Evolutionary conservation across 2,329 filamentous ascomycete species (phyloP), one percentile per base, ranked within the genome.

Genomic region (Xylariaceae sp.): DNA sequence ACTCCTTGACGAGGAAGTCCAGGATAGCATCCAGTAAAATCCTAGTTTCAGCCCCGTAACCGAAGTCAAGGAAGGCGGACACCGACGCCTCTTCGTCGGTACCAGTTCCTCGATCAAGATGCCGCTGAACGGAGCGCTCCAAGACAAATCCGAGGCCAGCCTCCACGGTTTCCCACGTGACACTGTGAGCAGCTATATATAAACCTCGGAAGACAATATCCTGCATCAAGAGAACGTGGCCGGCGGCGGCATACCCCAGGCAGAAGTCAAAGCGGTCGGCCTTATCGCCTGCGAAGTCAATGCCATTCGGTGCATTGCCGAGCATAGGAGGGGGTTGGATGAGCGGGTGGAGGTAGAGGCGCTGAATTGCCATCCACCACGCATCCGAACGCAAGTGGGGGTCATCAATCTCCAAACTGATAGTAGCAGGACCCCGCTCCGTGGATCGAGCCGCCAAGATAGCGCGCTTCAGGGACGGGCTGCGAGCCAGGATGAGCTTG

Each of bases 161-260:
- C 49, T 83, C 77, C 11, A 85, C 49, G 0, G 75, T 84, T 36
- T 76, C 67, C 80, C 80, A 85, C 43, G 67, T 69, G 29, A 85
- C 53, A 4, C 78, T 66, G 36, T 70, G 67, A 24, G 70, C 65
- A 2, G 78, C 78, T 44, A 83, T 69, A 33, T 78, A 72, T 17
- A 82, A 62, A 24, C 79, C 81, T 24, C 76, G 72, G 31, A 68
- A 60, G 9, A 73, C 64, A 17, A 85, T 69, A 16, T 70, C 68
- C 2, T 64, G 66, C 54, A 81, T 71, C 28, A 67, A 65, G 12
- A 86, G 64, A 27, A 77, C 63, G 34, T 74, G 66, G 1, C 80
- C 82, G 4, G 78, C 74, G 17, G 80, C 78, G 31, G 79, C 73
- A 52, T 84, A 83, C 16, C 77, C 76, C 14, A 86, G 60, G n/a